Percentiles rank a stretch among this genome's conserved stretches.
These are phyloP conservation scores for Cladosporium austrohemisphaericum DNA, from an alignment of 2,329 filamentous ascomycete species.

Conservation along the genomic window DNA sequence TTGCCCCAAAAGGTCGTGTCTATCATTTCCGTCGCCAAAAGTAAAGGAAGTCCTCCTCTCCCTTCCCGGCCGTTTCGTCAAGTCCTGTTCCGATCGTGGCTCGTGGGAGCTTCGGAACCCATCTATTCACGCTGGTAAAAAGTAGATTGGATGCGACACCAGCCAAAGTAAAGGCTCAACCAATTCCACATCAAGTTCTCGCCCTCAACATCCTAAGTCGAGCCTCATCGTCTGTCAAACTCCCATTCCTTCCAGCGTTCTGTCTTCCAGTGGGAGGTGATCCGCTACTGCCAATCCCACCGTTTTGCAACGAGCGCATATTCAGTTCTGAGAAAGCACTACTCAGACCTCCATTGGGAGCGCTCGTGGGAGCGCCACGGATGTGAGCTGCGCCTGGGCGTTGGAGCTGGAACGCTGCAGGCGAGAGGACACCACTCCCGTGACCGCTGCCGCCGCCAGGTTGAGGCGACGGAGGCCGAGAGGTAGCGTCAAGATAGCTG, in stretches of 20 bases:
- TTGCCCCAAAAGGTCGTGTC: slow-evolving; percentile 5
- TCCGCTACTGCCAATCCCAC: background rate
- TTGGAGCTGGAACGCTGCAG: slow-evolving; percentile 16
- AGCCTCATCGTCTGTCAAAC: slow-evolving; percentile 15
- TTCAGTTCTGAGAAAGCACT: slow-evolving; percentile 7
- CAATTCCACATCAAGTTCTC: slow-evolving; percentile 16
- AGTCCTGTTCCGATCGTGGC: no score
- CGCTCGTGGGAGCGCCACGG: slow-evolving; percentile 22
- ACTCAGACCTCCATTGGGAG: slow-evolving; percentile 19
- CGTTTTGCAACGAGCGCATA: slow-evolving; percentile 4
- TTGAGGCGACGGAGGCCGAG: slow-evolving; percentile 33
- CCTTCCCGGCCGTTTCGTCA: no score
- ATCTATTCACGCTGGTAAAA: no score
- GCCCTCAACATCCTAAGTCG: slow-evolving; percentile 25
- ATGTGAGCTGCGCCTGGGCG: slow-evolving; percentile 29
- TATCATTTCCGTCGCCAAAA: background rate
- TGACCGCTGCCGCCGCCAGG: background rate
- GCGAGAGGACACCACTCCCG: no score
- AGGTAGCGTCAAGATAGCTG: slow-evolving; percentile 45
- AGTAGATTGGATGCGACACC: no score
- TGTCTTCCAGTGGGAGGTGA: slow-evolving; percentile 1
- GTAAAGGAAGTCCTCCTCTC: no score
- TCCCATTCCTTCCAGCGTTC: background rate
- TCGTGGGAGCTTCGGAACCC: no score
- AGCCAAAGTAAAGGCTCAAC: no score